phyloP scores from a whole-genome alignment of 1,284 basidiomycete species.

The Tetrapyrgos nigripes region DNA sequence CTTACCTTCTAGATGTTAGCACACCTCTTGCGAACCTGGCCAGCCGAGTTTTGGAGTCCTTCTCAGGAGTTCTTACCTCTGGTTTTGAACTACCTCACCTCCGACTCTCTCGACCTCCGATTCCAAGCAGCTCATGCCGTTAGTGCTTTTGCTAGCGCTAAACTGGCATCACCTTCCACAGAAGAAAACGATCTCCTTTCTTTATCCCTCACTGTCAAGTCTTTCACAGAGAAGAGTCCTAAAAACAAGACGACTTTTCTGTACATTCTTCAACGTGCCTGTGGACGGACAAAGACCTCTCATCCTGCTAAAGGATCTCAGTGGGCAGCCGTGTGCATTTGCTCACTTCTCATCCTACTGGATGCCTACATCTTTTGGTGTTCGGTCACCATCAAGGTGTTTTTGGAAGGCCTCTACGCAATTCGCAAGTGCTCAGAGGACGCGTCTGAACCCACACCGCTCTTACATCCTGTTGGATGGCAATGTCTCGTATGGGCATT shows the following conservation, averaged over 20 bases:
- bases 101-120: conserved; percentile 39
- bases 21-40: conserved; percentile 41
- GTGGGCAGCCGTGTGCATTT: conserved; percentile 46
- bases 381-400: conserved; percentile 38
- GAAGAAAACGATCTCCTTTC: not conserved
- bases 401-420: not conserved
- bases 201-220: not conserved
- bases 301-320: conserved; percentile 38
- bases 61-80: conserved; percentile 42
- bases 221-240: conserved; percentile 12
- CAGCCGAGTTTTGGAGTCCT: conserved; percentile 36
- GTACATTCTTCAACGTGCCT: conserved; percentile 29
- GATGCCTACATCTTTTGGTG: conserved; percentile 51
- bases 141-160: conserved; percentile 46
- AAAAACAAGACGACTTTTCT: conserved; percentile 17
- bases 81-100: conserved; percentile 42
- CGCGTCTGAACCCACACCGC: conserved; percentile 33
- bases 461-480: conserved; percentile 56
- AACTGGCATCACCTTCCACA: conserved; percentile 17
- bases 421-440: not conserved
- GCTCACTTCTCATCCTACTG: conserved; percentile 55
- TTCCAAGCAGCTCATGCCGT: conserved; percentile 46
- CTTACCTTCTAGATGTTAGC: conserved; percentile 43
- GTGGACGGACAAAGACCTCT: conserved; percentile 26
- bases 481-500: conserved; percentile 62